Evolutionary conservation across 1,284 basidiomycete species (phyloP).

Genomic region (Flammula alnicola): DNA sequence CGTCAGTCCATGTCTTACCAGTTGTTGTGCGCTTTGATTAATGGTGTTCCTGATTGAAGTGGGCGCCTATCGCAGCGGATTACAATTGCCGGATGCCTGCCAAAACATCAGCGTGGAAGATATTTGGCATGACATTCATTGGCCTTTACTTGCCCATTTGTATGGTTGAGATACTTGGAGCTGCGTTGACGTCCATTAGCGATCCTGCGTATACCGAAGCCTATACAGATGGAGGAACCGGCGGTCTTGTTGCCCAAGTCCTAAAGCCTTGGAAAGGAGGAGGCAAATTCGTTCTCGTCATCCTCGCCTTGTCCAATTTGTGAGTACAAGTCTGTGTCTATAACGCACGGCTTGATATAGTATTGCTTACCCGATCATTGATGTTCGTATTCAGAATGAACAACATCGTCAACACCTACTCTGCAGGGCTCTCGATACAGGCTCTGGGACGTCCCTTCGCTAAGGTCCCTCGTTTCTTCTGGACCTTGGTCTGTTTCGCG

Average conservation of each 20-base stretch:
- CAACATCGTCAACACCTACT: constrained; percentile 16
- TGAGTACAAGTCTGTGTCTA: constrained; percentile 1
- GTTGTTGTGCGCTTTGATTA: neutral
- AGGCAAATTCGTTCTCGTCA: constrained; percentile 14
- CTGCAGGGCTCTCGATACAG: constrained; percentile 13
- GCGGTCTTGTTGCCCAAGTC: constrained; percentile 13
- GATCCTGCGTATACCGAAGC: constrained; percentile 13
- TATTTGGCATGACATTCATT: constrained; percentile 15
- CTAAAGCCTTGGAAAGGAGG: constrained; percentile 13
- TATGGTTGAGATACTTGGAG: constrained; percentile 13
- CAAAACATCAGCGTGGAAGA: constrained; percentile 7
- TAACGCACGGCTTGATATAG: no score
- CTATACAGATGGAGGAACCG: constrained; percentile 5
- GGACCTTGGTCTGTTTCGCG: constrained; percentile 9
- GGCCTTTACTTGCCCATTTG: constrained; percentile 14
- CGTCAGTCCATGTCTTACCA: constrained; percentile 4
- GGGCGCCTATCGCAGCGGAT: constrained; percentile 16
- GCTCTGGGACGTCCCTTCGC: constrained; percentile 14
- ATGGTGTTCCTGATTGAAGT: constrained; percentile 1
- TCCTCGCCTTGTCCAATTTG: constrained; percentile 13
- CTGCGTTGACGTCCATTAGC: constrained; percentile 13
- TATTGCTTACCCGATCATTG: neutral
- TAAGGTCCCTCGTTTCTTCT: constrained; percentile 14
- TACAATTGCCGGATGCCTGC: constrained; percentile 15
- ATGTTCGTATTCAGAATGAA: constrained; percentile 2